Percentiles rank a stretch among this genome's conserved stretches.
These are phyloP conservation scores for Paraglomus brasilianum DNA, from an alignment of 192 early-diverging fungal species.

Conservation along the genomic window DNA sequence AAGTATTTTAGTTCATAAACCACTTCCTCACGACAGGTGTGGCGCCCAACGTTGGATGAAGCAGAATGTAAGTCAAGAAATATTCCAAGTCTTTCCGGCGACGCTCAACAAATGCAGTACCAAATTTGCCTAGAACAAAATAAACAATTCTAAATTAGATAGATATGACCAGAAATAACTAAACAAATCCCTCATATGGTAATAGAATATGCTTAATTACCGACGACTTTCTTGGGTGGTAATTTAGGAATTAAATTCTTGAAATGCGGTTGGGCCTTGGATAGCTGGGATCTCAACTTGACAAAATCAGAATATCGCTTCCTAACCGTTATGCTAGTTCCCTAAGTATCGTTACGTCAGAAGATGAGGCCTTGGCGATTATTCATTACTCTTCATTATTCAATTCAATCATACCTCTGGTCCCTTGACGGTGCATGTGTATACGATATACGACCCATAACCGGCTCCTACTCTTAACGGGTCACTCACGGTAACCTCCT, in stretches of 20 bases:
- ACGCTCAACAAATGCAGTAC: constrained; percentile 43
- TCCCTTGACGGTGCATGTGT: constrained; percentile 44
- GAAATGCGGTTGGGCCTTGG: constrained; percentile 36
- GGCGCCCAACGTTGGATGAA: constrained; percentile 42
- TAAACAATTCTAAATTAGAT: neutral
- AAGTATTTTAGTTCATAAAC: constrained; percentile 27
- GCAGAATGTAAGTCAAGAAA: constrained; percentile 45
- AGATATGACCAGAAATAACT: neutral
- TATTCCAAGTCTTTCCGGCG: constrained; percentile 45
- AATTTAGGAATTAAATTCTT: constrained; percentile 42
- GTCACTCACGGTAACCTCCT: constrained; percentile 41
- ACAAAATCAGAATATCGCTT: constrained; percentile 51
- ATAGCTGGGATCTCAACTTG: constrained; percentile 32
- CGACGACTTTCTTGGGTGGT: constrained; percentile 48
- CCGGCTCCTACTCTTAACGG: constrained; percentile 43
- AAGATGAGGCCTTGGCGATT: neutral
- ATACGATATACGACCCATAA: constrained; percentile 46
- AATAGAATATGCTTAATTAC: neutral
- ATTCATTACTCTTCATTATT: too few relatives aligned
- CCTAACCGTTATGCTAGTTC: constrained; percentile 33
- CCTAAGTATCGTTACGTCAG: constrained; percentile 11
- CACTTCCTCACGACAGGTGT: constrained; percentile 41
- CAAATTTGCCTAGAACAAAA: constrained; percentile 35
- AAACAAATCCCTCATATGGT: neutral
- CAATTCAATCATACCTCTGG: constrained; percentile 31